These are phyloP conservation scores for Podospora pseudopauciseta DNA, from an alignment of 495 filamentous ascomycete genomes.

Conservation along the genomic window DNA sequence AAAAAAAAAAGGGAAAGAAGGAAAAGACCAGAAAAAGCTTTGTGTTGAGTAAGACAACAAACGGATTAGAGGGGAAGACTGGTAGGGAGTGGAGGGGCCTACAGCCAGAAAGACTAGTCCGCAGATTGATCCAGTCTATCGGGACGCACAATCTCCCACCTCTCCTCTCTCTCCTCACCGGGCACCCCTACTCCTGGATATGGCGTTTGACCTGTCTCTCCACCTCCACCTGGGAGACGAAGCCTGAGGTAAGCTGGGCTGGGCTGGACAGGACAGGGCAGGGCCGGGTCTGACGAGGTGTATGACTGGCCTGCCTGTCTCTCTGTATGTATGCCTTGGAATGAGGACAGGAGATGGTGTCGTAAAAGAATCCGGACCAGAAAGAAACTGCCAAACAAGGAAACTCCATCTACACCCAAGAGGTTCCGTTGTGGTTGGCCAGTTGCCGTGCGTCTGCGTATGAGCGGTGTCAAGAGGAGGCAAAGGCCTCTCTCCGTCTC, in stretches of 20 bases:
- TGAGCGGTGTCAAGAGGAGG: background rate
- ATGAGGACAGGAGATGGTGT: constrained; percentile 8
- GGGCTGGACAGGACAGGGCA: background rate
- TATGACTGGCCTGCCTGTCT: constrained; percentile 14
- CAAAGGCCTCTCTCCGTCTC: background rate
- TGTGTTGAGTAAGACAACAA: background rate
- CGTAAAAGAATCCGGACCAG: background rate
- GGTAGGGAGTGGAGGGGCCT: background rate
- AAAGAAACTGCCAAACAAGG: background rate
- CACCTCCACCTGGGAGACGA: background rate
- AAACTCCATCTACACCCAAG: background rate
- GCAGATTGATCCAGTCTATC: constrained; percentile 7
- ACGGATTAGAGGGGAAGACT: constrained; percentile 6
- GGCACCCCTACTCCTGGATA: background rate
- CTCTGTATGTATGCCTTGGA: constrained; percentile 10
- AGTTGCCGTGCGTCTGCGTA: background rate
- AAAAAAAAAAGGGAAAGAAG: background rate
- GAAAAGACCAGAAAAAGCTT: background rate
- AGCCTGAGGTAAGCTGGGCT: background rate
- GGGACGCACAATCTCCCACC: background rate
- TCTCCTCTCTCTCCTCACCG: background rate
- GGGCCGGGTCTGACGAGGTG: background rate
- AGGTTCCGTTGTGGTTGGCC: background rate
- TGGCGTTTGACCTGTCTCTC: background rate
- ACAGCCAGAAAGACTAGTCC: constrained; percentile 2